Base-by-base conservation (phyloP, 2,329 filamentous ascomycete genomes). In the Myriosclerotinia duriaeana region DNA sequence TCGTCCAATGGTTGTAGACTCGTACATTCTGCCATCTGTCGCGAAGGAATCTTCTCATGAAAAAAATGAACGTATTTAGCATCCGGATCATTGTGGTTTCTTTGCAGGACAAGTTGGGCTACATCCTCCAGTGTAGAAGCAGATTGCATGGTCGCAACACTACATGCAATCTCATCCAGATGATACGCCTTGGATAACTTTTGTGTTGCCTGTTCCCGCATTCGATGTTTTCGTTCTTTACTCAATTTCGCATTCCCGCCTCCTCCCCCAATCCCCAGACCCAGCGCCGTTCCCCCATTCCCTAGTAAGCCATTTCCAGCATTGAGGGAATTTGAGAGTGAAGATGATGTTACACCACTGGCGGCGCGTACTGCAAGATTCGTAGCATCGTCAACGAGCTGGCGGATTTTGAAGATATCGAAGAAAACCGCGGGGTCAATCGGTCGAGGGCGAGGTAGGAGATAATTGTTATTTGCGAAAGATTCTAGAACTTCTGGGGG, bases 51-150 rank as follows among this genome's bases (percentile, higher is more conserved):
- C 83, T 94, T 95, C 78, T 96, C 91, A 78, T 94, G 91, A 77
- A 96, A 96, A 79, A 94, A 95, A 76, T 95, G 90, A n/a, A 95
- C 92, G 75, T 95, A 95, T 77, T 89, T 90, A 38, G 91, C 92
- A 74, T 95, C 90, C 53, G 82, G 78, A 74, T 93, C 87, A 61
- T 82, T 76, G n/a, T 86, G 82, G 68, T 85, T 88, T 68, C 90
- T 83, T 76, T 90, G 87, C 69, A 95, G 78, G 42, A 96, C 91
- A 69, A 89, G 80, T 7, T 84, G 82, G 2, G 89, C 91, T 3
- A 95, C 89, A 67, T 92, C 89, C 72, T 95, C 90, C 15, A 96
- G 80, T 0, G 89, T 87, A 22, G 89, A 90, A 1, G 90, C 87
- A 65, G 88, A 87, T 78, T 94, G 90, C 91, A 94, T 95, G 0